Evolutionary conservation across 179 eudicot species (phyloP).

Genomic region (Spergularia azorica): DNA sequence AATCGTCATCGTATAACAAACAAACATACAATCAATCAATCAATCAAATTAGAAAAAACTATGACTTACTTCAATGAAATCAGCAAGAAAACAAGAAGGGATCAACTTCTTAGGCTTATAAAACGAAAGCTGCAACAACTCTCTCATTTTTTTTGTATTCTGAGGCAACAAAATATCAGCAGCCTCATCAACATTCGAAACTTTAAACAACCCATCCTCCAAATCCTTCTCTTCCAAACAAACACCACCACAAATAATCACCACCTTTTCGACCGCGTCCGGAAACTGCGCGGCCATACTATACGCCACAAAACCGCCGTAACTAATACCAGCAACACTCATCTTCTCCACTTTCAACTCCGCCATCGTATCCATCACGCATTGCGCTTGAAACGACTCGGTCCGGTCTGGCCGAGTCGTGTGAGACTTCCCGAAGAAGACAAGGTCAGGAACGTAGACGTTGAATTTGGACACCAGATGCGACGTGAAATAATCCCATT

Average conservation of each 20-base stretch:
- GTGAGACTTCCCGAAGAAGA: slow-evolving; percentile 76
- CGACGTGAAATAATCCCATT: slow-evolving; percentile 54
- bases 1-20: not conserved
- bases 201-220: slow-evolving; percentile 63
- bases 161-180: slow-evolving; percentile 62
- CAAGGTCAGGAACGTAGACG: slow-evolving; percentile 78
- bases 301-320: slow-evolving; percentile 88
- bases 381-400: slow-evolving; percentile 76
- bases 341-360: slow-evolving; percentile 39
- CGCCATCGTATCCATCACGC: slow-evolving; percentile 47
- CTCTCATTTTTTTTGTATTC: slow-evolving; percentile 61
- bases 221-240: slow-evolving; percentile 77
- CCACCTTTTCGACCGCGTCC: slow-evolving; percentile 61
- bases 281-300: slow-evolving; percentile 75
- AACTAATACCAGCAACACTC: slow-evolving; percentile 79
- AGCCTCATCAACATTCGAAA: slow-evolving; percentile 60
- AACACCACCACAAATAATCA: slow-evolving; percentile 65
- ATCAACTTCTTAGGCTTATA: slow-evolving; percentile 46
- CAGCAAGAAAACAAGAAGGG: slow-evolving; percentile 66
- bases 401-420: slow-evolving; percentile 54
- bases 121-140: slow-evolving; percentile 56
- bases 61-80: slow-evolving; percentile 72
- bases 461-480: slow-evolving; percentile 57
- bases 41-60: not conserved
- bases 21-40: not conserved